Percentiles rank a stretch among this genome's conserved stretches.
Evolutionary conservation across 129 eudicot species (phyloP).

Genomic region (Daucus carota): DNA sequence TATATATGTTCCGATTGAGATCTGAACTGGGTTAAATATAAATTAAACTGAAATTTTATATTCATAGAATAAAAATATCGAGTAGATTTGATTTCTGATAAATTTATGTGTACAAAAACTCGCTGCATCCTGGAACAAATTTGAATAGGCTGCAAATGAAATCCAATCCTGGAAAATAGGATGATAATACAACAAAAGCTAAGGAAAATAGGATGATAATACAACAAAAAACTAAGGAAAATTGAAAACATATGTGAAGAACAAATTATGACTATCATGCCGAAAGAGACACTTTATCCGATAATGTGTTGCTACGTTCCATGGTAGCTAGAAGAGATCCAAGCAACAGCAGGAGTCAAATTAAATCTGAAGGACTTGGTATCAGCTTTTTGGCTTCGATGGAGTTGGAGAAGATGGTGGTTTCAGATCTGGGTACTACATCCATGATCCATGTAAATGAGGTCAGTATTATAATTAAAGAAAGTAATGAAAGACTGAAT

Average conservation of each 20-base stretch:
- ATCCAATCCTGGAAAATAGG: background rate
- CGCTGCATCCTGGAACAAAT: background rate
- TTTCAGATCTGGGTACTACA: constrained; percentile 76
- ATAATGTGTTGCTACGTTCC: background rate
- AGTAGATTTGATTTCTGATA: too few relatives aligned
- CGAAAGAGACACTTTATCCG: background rate
- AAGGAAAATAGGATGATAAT: background rate
- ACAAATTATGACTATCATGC: background rate
- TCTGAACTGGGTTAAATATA: too few relatives aligned
- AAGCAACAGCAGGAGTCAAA: background rate
- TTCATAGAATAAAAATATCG: too few relatives aligned
- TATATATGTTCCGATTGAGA: too few relatives aligned
- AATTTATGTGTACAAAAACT: too few relatives aligned
- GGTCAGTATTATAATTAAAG: constrained; percentile 8
- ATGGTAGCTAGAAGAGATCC: too few relatives aligned
- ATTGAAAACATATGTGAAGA: background rate
- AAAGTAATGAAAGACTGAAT: background rate
- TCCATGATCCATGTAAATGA: constrained; percentile 18
- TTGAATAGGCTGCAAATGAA: background rate
- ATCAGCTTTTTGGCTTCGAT: constrained; percentile 50
- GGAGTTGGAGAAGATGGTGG: constrained; percentile 93
- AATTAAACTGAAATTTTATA: too few relatives aligned
- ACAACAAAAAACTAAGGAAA: background rate
- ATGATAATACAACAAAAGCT: background rate
- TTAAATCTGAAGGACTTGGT: background rate